Conservation (phyloP, 75 land plant genomes). For the Picea glauca region DNA sequence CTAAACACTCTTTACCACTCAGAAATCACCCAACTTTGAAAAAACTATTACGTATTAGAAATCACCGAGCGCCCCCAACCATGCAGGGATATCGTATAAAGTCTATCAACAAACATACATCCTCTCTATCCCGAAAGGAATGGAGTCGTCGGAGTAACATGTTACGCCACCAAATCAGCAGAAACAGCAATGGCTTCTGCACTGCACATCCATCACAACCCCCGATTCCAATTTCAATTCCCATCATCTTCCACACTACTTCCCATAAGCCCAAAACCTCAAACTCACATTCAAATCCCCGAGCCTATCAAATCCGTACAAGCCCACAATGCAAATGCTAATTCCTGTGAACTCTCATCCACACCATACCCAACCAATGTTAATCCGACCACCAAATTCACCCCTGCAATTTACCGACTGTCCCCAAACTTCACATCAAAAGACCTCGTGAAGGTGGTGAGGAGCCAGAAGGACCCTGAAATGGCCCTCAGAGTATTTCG, state of each 20-base stretch:
- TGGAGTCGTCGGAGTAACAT: no score
- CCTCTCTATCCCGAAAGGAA: no score
- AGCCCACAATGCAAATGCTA: no score
- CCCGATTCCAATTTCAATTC: not conserved
- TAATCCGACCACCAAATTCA: not conserved
- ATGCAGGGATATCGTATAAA: no score
- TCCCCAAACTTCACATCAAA: constrained; percentile 35
- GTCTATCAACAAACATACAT: no score
- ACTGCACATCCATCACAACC: not conserved
- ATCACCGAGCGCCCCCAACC: no score
- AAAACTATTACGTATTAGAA: no score
- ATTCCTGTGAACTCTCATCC: not conserved
- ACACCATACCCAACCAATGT: not conserved
- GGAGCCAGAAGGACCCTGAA: constrained; percentile 24
- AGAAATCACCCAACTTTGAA: no score
- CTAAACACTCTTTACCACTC: no score
- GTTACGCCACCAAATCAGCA: no score
- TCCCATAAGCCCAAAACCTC: not conserved
- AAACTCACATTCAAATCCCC: not conserved
- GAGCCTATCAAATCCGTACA: not conserved
- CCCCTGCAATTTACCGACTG: constrained; percentile 13
- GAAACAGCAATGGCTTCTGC: constrained; percentile 5
- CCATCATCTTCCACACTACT: not conserved
- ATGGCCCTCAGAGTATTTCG: constrained; percentile 28
- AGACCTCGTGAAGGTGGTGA: constrained; percentile 41